phyloP scores from a whole-genome alignment of 192 early-diverging fungal genomes.

The Backusella circina region DNA sequence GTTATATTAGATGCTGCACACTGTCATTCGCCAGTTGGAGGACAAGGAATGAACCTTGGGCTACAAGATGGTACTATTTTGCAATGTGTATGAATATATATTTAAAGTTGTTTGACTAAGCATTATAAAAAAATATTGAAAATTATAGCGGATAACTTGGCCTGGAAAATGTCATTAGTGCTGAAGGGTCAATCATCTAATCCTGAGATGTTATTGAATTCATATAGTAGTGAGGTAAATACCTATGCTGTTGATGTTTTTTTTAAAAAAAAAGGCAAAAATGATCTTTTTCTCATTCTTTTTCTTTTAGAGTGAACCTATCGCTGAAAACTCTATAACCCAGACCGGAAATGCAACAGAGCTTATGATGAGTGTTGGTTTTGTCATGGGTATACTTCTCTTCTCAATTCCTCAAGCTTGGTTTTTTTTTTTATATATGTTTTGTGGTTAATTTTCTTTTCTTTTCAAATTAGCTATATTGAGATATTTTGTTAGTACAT shows the following conservation, averaged over 20 bases:
- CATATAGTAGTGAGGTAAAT: conserved; percentile 32
- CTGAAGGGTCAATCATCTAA: conserved; percentile 23
- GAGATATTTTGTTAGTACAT: not conserved
- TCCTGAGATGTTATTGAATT: conserved; percentile 32
- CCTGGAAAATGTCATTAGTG: conserved; percentile 44
- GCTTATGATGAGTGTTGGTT: not conserved
- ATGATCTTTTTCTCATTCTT: not conserved
- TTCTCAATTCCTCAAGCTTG: not conserved
- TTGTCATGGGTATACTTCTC: not conserved
- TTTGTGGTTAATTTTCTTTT: not conserved
- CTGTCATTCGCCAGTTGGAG: conserved; percentile 35
- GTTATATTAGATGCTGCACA: conserved; percentile 32
- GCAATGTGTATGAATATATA: not conserved
- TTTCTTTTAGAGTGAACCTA: conserved; percentile 1
- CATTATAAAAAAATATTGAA: not conserved
- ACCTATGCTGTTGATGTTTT: too few species aligned
- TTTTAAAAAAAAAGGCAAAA: not conserved
- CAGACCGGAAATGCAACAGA: not conserved
- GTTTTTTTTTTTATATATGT: not conserved
- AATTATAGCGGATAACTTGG: conserved; percentile 34
- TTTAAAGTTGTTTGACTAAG: not conserved
- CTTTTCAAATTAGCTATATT: not conserved
- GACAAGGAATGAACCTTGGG: conserved; percentile 43
- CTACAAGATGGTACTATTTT: conserved; percentile 37
- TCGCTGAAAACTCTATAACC: not conserved